These are phyloP conservation scores for Irpex sp. DNA, from an alignment of 1,284 basidiomycete genomes.

Conservation along the genomic window DNA sequence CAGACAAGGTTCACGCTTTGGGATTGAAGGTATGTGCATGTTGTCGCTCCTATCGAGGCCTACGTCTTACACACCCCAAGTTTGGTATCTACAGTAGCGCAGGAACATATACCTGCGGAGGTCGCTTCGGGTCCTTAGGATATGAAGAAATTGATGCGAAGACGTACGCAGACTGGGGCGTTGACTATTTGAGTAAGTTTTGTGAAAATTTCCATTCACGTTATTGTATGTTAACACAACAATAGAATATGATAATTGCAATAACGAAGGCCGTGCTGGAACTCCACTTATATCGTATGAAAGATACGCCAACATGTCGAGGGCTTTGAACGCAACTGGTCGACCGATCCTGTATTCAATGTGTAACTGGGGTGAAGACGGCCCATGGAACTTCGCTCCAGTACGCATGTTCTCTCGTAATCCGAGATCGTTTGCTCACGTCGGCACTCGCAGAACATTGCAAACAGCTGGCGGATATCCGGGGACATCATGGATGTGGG, in stretches of 20 bases:
- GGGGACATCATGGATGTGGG: conserved; percentile 38
- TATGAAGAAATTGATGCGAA: conserved; percentile 43
- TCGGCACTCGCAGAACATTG: conserved; percentile 28
- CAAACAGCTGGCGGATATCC: conserved; percentile 42
- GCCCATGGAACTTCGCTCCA: conserved; percentile 41
- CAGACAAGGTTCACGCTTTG: conserved; percentile 35
- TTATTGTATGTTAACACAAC: not conserved
- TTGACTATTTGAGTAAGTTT: conserved; percentile 37
- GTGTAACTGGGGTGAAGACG: conserved; percentile 44
- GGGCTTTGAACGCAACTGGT: conserved; percentile 41
- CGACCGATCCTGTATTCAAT: conserved; percentile 43
- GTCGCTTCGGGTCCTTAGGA: conserved; percentile 38
- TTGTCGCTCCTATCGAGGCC: not conserved
- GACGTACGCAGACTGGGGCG: conserved; percentile 39
- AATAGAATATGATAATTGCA: conserved; percentile 43
- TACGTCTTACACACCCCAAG: conserved; percentile 13
- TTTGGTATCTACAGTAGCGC: conserved; percentile 45
- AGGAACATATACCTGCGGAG: conserved; percentile 39
- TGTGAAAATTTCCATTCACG: not conserved
- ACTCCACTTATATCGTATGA: conserved; percentile 35
- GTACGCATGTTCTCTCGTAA: conserved; percentile 12
- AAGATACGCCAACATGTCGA: conserved; percentile 41
- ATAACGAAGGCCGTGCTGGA: conserved; percentile 38
- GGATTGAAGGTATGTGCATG: conserved; percentile 32
- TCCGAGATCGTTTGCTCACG: not conserved